Evolutionary conservation across 352 stramenopile species (phyloP), one percentile per base, ranked within the genome.

Genomic region (Phytopythium mirpurense): DNA sequence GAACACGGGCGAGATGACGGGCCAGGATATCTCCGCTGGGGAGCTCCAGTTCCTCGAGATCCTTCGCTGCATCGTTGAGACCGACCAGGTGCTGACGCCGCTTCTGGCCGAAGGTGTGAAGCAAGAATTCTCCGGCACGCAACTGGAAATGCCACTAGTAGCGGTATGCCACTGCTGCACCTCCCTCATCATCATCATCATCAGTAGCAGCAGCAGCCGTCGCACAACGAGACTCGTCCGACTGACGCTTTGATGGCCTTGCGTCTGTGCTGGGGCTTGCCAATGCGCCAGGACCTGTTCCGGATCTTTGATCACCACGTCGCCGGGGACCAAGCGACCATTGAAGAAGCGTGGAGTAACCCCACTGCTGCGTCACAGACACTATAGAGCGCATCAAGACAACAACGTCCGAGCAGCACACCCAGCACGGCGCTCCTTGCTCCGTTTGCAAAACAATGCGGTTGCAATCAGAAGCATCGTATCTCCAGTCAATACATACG

Each of bases 11-110:
- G 59, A 83, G 6, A 55, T 64, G 7, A 85, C 63, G 10, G 73
- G 70, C 0, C 52, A 65, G 18, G 75, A 89, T 15, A 56, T 82
- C 6, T 77, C 77, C 4, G 64, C 67, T 4, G 65, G 70, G 15
- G 79, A 90, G 38, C 58, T 88, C 15, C 76, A 75, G 40, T 83
- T 90, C 23, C 65, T 93, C 23, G 75, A 88, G 27, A 51, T 90
- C 2, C 69, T 90, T 44, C 70, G 74, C 10, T 87, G 79, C 19
- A 71, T 87, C n/a, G 66, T 89, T 16, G 75, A 93, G 45, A 63
- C 72, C 10, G 62, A 90, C 40, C 69, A 83, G 31, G 68, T 83
- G 15, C 64, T 93, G 24, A 88, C 79, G 38, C 72, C 70, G 5
- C 64, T 90, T 21, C 73, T 90, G 14, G 64, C 65, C 0, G 56